These are phyloP conservation scores for Serendipita sp. DNA, from an alignment of 768 basidiomycete species.

Conservation along the genomic window DNA sequence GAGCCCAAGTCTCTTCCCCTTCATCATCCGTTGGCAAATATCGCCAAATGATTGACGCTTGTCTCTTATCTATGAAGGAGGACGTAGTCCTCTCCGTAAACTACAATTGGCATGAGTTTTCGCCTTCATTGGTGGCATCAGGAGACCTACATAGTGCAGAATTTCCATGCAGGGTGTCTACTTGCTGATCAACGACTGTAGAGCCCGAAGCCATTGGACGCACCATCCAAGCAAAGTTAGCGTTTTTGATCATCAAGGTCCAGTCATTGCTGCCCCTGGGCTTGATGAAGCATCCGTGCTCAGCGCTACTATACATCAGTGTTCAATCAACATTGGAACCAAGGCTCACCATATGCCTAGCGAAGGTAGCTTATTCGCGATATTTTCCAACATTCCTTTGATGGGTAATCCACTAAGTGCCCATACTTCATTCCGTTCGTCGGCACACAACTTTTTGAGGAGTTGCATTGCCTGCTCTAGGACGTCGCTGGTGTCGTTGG, in stretches of 20 bases:
- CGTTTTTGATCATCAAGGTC: slow-evolving; percentile 67
- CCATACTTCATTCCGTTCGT: slow-evolving; percentile 65
- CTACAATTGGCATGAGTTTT: slow-evolving; percentile 23
- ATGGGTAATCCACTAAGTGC: slow-evolving; percentile 59
- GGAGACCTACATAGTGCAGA: slow-evolving; percentile 53
- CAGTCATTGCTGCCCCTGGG: slow-evolving; percentile 35
- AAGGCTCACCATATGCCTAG: slow-evolving; percentile 58
- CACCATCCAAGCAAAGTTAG: slow-evolving; percentile 59
- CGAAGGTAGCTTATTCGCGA: slow-evolving; percentile 43
- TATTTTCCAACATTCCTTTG: slow-evolving; percentile 43
- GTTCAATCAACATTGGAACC: slow-evolving; percentile 3
- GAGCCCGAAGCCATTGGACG: neutral
- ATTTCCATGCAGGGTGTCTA: slow-evolving; percentile 64
- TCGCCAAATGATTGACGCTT: slow-evolving; percentile 71
- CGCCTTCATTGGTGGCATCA: neutral
- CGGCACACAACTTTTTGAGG: slow-evolving; percentile 42
- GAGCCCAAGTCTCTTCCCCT: slow-evolving; percentile 63
- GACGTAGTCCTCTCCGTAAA: slow-evolving; percentile 82
- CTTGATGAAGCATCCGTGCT: slow-evolving; percentile 79
- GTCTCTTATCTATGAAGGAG: slow-evolving; percentile 69
- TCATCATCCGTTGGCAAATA: slow-evolving; percentile 35
- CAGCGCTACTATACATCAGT: slow-evolving; percentile 34
- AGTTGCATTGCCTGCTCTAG: slow-evolving; percentile 29
- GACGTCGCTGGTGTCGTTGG: slow-evolving; percentile 18
- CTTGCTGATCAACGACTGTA: neutral